Conservation (phyloP, 2,329 filamentous ascomycete genomes). For the Septoria petroselini region DNA sequence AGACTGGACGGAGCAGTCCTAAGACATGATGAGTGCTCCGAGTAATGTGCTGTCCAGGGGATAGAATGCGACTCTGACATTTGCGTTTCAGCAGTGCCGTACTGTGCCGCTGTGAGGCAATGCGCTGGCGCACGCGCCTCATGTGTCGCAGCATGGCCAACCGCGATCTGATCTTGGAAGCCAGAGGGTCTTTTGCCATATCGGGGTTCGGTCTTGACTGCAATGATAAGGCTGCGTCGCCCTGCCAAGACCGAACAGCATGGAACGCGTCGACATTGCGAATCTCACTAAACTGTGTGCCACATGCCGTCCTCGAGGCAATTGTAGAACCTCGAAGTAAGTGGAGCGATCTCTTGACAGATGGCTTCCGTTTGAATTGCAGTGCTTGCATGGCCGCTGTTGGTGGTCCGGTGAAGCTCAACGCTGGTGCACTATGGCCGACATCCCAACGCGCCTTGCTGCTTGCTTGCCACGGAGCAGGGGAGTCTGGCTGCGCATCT, state of each 20-base stretch:
- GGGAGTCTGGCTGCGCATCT: conserved; percentile 15
- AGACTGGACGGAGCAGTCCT: background rate
- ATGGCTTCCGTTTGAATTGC: too few relatives aligned
- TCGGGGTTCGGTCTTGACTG: too few relatives aligned
- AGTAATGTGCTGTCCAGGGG: background rate
- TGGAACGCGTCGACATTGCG: too few relatives aligned
- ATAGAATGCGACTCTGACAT: background rate
- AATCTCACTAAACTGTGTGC: background rate
- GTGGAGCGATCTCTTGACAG: background rate
- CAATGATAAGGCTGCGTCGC: too few relatives aligned
- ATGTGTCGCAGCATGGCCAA: conserved; percentile 4
- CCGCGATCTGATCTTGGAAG: conserved; percentile 1
- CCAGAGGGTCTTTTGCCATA: too few relatives aligned
- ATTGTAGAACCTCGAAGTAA: background rate
- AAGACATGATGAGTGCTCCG: background rate
- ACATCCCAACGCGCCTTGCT: conserved; percentile 9
- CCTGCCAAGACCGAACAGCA: too few relatives aligned
- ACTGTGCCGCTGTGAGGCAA: background rate
- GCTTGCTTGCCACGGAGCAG: conserved; percentile 13
- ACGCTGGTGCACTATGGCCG: background rate
- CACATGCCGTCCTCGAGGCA: background rate
- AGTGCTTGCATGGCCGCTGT: background rate
- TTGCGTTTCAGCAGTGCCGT: conserved; percentile 7
- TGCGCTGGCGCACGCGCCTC: conserved; percentile 5
- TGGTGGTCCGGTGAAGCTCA: background rate